Evolutionary conservation across 2,329 filamentous ascomycete genomes (phyloP).

Genomic region (Epichloe sibirici): DNA sequence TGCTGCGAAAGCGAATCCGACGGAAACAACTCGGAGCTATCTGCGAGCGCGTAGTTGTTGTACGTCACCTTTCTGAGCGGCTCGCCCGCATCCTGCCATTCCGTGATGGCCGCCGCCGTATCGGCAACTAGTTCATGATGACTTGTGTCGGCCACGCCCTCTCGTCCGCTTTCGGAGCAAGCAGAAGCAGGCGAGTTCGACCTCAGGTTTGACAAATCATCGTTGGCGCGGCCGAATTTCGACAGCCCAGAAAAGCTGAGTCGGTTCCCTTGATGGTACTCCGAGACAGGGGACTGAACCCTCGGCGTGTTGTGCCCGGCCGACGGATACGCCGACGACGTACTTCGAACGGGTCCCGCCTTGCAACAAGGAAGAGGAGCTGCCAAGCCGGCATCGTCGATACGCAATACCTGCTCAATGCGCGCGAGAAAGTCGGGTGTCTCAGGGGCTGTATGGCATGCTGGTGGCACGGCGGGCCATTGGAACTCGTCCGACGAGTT

Average conservation of each 20-base stretch:
- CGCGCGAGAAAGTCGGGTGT: slow-evolving; percentile 9
- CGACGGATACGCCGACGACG: slow-evolving; percentile 21
- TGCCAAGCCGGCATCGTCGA: background rate
- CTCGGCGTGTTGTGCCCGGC: slow-evolving; percentile 10
- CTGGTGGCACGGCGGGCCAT: background rate
- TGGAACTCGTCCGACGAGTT: background rate
- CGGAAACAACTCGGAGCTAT: slow-evolving; percentile 16
- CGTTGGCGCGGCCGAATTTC: slow-evolving; percentile 17
- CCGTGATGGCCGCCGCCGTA: slow-evolving; percentile 13
- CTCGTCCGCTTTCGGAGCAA: slow-evolving; percentile 5
- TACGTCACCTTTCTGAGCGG: slow-evolving; percentile 11
- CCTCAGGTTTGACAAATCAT: slow-evolving; percentile 17
- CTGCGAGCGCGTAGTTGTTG: slow-evolving; percentile 15
- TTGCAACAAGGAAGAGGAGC: background rate
- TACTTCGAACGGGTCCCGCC: slow-evolving; percentile 11
- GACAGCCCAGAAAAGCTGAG: slow-evolving; percentile 18
- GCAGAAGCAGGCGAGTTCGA: slow-evolving; percentile 15
- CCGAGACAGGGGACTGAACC: slow-evolving; percentile 18
- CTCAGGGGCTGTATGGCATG: slow-evolving; percentile 1
- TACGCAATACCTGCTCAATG: slow-evolving; percentile 9
- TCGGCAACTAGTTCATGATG: slow-evolving; percentile 13
- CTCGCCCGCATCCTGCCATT: slow-evolving; percentile 15
- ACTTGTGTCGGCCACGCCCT: slow-evolving; percentile 8
- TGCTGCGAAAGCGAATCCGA: slow-evolving; percentile 12
- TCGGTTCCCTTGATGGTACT: slow-evolving; percentile 9